These are phyloP conservation scores for Tylopilus balloui DNA, from an alignment of 768 basidiomycete genomes.

Conservation along the genomic window DNA sequence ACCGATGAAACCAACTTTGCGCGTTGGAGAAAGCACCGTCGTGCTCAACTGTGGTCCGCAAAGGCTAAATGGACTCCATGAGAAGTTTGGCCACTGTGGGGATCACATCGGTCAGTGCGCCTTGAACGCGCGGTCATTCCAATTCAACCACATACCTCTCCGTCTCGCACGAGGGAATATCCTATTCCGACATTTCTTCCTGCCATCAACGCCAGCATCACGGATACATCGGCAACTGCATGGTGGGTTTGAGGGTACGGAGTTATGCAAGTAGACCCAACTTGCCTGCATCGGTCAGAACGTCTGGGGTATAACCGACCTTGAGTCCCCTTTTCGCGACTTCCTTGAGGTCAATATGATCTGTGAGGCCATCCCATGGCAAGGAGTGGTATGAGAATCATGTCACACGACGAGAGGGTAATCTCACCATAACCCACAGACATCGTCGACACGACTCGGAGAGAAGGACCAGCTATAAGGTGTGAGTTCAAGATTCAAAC, in stretches of 20 bases:
- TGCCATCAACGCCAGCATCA: conserved; percentile 94
- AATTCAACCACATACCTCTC: conserved; percentile 46
- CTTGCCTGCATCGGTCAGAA: conserved; percentile 85
- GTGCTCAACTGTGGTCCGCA: conserved; percentile 80
- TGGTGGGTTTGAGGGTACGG: neutral
- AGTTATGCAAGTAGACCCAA: neutral
- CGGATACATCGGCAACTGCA: conserved; percentile 80
- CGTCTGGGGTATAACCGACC: conserved; percentile 90
- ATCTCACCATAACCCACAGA: conserved; percentile 79
- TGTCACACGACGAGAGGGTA: neutral
- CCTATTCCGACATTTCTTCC: conserved; percentile 71
- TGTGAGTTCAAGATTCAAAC: neutral
- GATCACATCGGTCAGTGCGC: neutral
- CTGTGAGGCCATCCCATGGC: conserved; percentile 36
- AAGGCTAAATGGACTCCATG: conserved; percentile 80
- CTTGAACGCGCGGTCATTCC: neutral
- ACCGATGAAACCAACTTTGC: conserved; percentile 86
- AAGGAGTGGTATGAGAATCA: neutral
- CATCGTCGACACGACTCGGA: conserved; percentile 89
- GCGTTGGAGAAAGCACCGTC: conserved; percentile 41
- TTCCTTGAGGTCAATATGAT: conserved; percentile 71
- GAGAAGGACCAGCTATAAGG: conserved; percentile 57
- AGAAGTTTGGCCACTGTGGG: conserved; percentile 69
- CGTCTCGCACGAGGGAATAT: conserved; percentile 59
- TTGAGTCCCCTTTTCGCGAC: conserved; percentile 58